Conservation (phyloP, 768 basidiomycete species). For the Leccinum uliginosum region DNA sequence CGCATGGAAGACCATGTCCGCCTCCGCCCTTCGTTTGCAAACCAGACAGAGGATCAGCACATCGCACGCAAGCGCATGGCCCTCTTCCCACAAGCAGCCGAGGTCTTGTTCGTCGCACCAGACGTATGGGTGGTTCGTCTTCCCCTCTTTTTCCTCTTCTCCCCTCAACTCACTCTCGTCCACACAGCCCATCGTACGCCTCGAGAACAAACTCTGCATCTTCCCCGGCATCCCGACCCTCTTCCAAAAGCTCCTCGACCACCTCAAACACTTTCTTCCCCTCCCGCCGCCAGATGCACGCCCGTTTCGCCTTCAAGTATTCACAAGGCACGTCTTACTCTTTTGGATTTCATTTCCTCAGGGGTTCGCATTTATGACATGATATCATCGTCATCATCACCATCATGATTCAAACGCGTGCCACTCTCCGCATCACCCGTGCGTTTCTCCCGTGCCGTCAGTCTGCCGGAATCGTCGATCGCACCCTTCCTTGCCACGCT, state of each 20-base stretch:
- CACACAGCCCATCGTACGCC: constrained; percentile 73
- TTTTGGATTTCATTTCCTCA: background rate
- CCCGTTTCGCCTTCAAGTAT: constrained; percentile 77
- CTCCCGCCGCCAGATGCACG: constrained; percentile 72
- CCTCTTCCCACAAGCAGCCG: constrained; percentile 73
- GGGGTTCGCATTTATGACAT: background rate
- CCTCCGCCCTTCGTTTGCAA: constrained; percentile 49
- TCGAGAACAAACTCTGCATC: constrained; percentile 83
- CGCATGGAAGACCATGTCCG: constrained; percentile 66
- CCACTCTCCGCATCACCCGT: background rate
- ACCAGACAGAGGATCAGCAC: constrained; percentile 70
- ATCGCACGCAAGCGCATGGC: constrained; percentile 86
- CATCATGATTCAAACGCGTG: background rate
- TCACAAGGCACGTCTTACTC: constrained; percentile 58
- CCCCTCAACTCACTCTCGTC: background rate
- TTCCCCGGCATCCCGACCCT: constrained; percentile 88
- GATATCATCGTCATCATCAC: background rate
- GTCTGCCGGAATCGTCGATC: constrained; percentile 77
- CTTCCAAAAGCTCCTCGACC: constrained; percentile 78
- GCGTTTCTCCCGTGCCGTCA: constrained; percentile 7
- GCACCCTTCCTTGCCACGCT: constrained; percentile 83
- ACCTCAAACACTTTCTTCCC: constrained; percentile 67
- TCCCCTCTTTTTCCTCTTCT: no score
- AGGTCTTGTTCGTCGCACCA: constrained; percentile 72
- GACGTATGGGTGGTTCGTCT: constrained; percentile 82